Evolutionary conservation across 768 basidiomycete genomes (phyloP).

Genomic region (Gautieria morchelliformis): DNA sequence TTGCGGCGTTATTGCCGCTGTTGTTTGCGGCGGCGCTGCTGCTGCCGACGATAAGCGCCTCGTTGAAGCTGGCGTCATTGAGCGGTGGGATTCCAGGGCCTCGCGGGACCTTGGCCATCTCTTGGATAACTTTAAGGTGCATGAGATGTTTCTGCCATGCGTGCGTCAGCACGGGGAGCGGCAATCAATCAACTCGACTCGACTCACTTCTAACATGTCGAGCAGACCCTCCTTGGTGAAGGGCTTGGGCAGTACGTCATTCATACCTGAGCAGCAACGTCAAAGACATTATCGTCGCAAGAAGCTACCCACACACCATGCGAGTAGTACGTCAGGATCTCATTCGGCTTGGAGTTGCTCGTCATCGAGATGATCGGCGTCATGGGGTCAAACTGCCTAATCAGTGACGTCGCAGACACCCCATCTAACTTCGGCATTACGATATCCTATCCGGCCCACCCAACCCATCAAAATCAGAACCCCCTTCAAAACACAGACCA

Average conservation of each 20-base stretch:
- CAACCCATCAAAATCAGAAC: background rate
- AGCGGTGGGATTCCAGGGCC: conserved; percentile 59
- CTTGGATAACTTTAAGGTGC: conserved; percentile 80
- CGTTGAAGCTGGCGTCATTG: conserved; percentile 43
- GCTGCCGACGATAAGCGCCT: conserved; percentile 32
- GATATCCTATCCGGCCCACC: conserved; percentile 57
- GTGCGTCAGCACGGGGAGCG: background rate
- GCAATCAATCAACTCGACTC: background rate
- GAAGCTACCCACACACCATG: conserved; percentile 34
- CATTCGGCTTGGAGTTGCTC: conserved; percentile 84
- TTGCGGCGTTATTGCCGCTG: conserved; percentile 13
- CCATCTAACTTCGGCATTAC: conserved; percentile 90
- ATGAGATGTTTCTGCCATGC: conserved; percentile 65
- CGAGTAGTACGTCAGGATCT: conserved; percentile 85
- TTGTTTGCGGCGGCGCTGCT: background rate
- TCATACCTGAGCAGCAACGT: conserved; percentile 60
- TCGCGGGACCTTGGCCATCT: conserved; percentile 57
- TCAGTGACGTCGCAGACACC: conserved; percentile 83
- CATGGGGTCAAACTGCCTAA: conserved; percentile 88
- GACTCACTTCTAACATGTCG: conserved; percentile 78
- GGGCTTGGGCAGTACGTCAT: conserved; percentile 92
- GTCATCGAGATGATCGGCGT: conserved; percentile 99
- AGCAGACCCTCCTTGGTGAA: conserved; percentile 91
- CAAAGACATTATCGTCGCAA: background rate
- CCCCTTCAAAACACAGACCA: conserved; percentile 6